Evolutionary conservation across 306 rosid genomes (phyloP), one percentile per base, ranked within the genome.

Genomic region (Acacia melanoxylon): DNA sequence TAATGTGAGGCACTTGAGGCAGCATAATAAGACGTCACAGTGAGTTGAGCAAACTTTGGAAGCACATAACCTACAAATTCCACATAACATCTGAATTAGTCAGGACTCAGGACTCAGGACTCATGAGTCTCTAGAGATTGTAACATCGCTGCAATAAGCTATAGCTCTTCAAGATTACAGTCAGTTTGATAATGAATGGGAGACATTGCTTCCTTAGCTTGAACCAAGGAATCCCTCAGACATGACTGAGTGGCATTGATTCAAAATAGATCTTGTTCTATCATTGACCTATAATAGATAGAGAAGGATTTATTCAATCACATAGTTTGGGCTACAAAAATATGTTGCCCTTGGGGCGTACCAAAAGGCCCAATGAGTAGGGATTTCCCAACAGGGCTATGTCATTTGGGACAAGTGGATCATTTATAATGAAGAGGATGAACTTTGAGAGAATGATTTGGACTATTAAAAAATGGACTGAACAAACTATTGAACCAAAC

Each of bases 1-100:
- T 91, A 90, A 87, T 93, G 93, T n/a, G 99, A 93, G 79, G 94
- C 97, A 90, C 98, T 96, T 19, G 92, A 92, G 78, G 97, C 72
- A 17, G 97, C 95, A 87, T 96, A 92, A 81, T 96, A 93, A 68
- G 97, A 92, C 82, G 99, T 91, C 45, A 96, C 94, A 1, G 90
- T 89, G 83, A 92, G 92, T 80, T 93, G 97, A 67, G 94, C 68
- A 79, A 93, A 93, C 87, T 85, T 88, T 61, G 99, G 98, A 81
- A 96, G 94, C 54, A 84, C 92, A 86, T 84, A 91, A 80, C 98
- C 98, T 95, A 63, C 78, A 86, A 68, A 31, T 75, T 75, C 65
- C 76, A 66, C 52, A 75, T 54, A 48, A n/a, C 75, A 76, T 75
- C 83, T 48, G 45, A 62, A 84, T 80, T 75, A 82, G 19, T 11